Evolutionary conservation across 306 rosid genomes (phyloP).

Genomic region (Quillaja saponaria): DNA sequence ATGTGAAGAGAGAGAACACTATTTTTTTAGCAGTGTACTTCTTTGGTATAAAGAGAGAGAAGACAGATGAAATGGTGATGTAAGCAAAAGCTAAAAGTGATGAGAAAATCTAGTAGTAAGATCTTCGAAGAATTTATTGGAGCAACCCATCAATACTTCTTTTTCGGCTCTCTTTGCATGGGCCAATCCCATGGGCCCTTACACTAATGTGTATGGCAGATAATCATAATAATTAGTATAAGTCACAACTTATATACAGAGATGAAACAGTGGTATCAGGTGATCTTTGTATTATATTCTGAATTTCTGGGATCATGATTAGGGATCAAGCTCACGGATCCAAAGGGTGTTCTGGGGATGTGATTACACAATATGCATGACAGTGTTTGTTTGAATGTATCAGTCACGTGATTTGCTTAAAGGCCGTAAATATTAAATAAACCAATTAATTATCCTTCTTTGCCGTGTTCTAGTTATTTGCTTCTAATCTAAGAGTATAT

Average conservation of each 20-base stretch:
- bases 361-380: no score
- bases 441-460: no score
- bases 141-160: constrained; percentile 12
- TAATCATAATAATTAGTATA: background rate
- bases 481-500: no score
- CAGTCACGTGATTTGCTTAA: background rate
- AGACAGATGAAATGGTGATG: constrained; percentile 44
- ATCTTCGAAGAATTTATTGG: constrained; percentile 39
- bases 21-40: constrained; percentile 50
- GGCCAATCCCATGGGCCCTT: constrained; percentile 8
- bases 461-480: no score
- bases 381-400: background rate
- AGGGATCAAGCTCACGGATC: background rate
- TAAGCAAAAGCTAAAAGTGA: constrained; percentile 45
- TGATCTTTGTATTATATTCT: background rate
- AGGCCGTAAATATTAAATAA: background rate
- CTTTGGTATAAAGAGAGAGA: constrained; percentile 17
- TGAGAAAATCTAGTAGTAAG: constrained; percentile 31
- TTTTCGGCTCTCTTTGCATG: constrained; percentile 11
- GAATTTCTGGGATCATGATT: constrained; percentile 10
- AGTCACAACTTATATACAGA: background rate
- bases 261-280: constrained; percentile 1
- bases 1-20: constrained; percentile 36
- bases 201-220: background rate
- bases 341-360: background rate